Conservation (phyloP, 805 yeast species). For the Wickerhamiella musiphila region DNA sequence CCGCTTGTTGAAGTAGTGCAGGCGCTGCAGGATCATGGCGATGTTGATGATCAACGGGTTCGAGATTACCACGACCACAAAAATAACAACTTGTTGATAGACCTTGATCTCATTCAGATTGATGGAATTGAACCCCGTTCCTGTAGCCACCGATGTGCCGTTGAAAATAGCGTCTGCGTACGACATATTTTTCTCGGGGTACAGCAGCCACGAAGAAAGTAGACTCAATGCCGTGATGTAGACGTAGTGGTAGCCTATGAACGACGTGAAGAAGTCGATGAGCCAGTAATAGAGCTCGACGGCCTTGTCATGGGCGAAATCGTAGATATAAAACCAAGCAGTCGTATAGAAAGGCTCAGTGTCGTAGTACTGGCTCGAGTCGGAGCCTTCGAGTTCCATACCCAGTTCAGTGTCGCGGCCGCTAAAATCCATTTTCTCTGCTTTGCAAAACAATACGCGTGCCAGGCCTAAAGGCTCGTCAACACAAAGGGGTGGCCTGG, state of each 20-base stretch:
- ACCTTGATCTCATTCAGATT: constrained; percentile 43
- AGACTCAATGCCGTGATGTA: constrained; percentile 47
- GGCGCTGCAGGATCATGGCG: constrained; percentile 51
- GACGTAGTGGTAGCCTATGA: constrained; percentile 25
- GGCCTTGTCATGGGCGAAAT: neutral
- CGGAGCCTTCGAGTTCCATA: neutral
- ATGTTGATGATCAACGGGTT: constrained; percentile 87
- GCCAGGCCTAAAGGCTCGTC: too few relatives aligned
- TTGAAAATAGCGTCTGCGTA: constrained; percentile 74
- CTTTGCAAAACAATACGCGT: too few relatives aligned
- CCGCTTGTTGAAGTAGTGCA: constrained; percentile 77
- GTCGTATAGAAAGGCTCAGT: too few relatives aligned
- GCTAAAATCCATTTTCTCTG: neutral
- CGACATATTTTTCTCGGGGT: constrained; percentile 44
- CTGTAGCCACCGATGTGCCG: constrained; percentile 64
- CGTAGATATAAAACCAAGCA: neutral
- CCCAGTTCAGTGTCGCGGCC: neutral
- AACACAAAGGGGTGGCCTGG: too few relatives aligned
- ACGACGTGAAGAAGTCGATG: constrained; percentile 7
- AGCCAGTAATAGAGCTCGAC: neutral
- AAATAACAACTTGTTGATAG: constrained; percentile 69
- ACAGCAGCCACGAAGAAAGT: constrained; percentile 56
- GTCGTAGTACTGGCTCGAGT: neutral
- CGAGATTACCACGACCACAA: constrained; percentile 42
- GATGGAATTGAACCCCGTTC: constrained; percentile 79